Evolutionary conservation across 768 basidiomycete species (phyloP), one percentile per base, ranked within the genome.

Genomic region (Tulasnella sp.): DNA sequence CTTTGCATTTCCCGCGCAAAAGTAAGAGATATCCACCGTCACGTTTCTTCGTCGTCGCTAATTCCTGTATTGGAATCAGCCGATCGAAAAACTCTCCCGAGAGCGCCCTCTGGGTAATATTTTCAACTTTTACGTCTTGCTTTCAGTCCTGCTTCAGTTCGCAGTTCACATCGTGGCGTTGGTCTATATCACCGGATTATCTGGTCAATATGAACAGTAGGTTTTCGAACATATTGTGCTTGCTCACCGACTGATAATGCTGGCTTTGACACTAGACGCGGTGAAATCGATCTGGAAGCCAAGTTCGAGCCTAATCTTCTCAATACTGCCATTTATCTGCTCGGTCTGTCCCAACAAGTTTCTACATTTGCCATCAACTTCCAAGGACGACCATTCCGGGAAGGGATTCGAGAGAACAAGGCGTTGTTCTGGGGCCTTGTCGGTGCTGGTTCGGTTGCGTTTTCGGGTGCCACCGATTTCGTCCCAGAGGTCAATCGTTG

Each of bases 311-410:
- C 97, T 0, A 93, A 90, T 79, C 85, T 99, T 69, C 86, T 99
- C 77, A 99, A 99, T 85, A 97, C 96, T 2, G 94, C 96, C 54
- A 97, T 99, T 80, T 99, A 96, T 84, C 89, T 99, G 37, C 87
- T 99, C 72, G 92, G 96, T 73, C 87, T 99, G 45, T 96, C 94
- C 1, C 97, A 99, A 82, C 97, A 99, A 83, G 97, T 99, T 1
- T 99, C 97, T 8, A 99, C 97, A 0, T 99, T 99, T 81, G 91
- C 96, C 3, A 95, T 99, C 85, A 99, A 99, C 85, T 99, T 96
- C 88, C 94, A 96, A 85, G 97, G 97, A 11, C 92, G 97, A 42
- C 97, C 97, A 0, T 99, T 99, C 91, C 91, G 97, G 40, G 97
- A 99, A 84, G 95, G 95, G 45, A 98, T 99, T 81, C 88, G 93